These are phyloP conservation scores for Rachicladosporium sp. DNA, from an alignment of 2,329 filamentous ascomycete species.

Conservation along the genomic window DNA sequence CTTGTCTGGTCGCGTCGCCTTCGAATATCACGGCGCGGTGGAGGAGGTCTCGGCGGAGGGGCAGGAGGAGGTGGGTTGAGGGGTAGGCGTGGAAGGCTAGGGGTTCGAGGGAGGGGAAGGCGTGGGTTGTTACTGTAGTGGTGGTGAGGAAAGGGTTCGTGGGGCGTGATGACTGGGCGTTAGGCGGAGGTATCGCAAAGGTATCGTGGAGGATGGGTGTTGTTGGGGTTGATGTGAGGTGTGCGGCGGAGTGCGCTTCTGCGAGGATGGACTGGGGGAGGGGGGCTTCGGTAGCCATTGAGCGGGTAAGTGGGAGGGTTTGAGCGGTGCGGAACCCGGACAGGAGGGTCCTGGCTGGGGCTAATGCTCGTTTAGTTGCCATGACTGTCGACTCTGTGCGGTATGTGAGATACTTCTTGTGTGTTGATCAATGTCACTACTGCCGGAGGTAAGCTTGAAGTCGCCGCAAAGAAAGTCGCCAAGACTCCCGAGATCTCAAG, in stretches of 20 bases:
- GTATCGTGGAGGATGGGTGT: constrained; percentile 11
- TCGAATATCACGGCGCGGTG: constrained; percentile 89
- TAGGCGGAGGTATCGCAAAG: constrained; percentile 9
- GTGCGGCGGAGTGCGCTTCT: constrained; percentile 25
- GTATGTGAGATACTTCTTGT: constrained; percentile 7
- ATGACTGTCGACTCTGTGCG: constrained; percentile 16
- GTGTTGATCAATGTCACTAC: not conserved
- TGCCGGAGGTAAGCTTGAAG: not conserved
- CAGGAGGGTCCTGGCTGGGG: constrained; percentile 25
- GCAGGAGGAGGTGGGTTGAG: constrained; percentile 70
- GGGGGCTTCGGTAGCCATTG: constrained; percentile 45
- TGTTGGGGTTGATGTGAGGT: constrained; percentile 20
- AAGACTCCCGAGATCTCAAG: no score
- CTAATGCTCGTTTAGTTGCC: constrained; percentile 27
- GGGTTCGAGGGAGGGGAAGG: constrained; percentile 82
- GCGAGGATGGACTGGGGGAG: constrained; percentile 25
- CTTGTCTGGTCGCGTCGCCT: constrained; percentile 75
- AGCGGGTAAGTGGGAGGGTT: constrained; percentile 31
- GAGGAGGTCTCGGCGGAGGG: constrained; percentile 79
- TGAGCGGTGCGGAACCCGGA: constrained; percentile 14
- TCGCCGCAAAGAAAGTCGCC: not conserved
- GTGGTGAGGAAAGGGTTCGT: constrained; percentile 40
- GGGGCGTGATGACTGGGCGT: constrained; percentile 13
- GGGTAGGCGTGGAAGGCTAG: constrained; percentile 65
- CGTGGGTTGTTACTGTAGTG: constrained; percentile 75